Evolutionary conservation across 2,329 filamentous ascomycete species (phyloP).

Genomic region (Fusarium sp.): DNA sequence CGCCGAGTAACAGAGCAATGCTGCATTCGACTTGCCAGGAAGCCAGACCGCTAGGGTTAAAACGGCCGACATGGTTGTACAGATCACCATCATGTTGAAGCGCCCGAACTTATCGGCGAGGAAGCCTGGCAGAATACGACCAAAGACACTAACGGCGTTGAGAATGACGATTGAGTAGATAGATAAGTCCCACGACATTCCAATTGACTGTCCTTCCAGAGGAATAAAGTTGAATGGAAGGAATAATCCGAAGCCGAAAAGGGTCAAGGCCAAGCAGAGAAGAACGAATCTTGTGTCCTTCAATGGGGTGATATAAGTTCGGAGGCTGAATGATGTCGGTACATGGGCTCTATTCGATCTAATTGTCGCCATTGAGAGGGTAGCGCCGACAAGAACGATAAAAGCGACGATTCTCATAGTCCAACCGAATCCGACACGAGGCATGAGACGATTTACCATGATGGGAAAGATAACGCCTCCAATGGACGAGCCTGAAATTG

Average conservation of each 20-base stretch:
- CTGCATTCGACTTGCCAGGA: neutral
- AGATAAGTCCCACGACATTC: neutral
- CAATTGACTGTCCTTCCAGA: neutral
- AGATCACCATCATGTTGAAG: neutral
- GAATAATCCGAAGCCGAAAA: neutral
- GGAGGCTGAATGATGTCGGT: accelerated
- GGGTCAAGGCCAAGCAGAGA: neutral
- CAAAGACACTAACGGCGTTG: neutral
- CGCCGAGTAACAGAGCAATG: neutral
- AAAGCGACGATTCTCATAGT: too few relatives aligned
- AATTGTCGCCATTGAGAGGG: too few relatives aligned
- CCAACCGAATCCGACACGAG: too few relatives aligned
- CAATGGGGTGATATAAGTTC: neutral
- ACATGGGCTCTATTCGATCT: too few relatives aligned
- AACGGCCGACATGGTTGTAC: neutral
- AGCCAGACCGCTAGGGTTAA: neutral
- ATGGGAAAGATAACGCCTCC: too few relatives aligned
- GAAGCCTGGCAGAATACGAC: neutral
- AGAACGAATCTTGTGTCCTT: neutral
- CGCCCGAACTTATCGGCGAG: neutral
- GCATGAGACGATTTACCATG: too few relatives aligned
- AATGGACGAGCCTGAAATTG: too few relatives aligned
- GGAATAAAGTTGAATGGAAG: neutral
- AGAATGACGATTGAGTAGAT: neutral
- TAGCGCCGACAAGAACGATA: too few relatives aligned